phyloP scores from a whole-genome alignment of 208 protist genomes.

The Naegleria gruberi region DNA sequence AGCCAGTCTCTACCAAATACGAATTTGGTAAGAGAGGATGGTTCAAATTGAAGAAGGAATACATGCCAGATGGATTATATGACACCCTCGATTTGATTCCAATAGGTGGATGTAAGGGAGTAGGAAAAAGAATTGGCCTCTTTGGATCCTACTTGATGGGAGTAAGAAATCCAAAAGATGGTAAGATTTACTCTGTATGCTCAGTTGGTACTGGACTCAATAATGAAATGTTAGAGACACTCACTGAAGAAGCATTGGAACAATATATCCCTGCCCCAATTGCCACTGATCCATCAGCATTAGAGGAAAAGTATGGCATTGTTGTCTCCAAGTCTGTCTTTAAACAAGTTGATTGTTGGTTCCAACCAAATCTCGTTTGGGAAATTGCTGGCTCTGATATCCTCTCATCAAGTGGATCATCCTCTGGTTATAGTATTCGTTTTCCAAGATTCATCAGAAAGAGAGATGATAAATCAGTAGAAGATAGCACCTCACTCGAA shows the following conservation, averaged over 20 bases:
- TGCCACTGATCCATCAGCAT: conserved; percentile 60
- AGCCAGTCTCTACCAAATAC: conserved; percentile 87
- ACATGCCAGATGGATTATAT: conserved; percentile 85
- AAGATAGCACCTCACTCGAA: conserved; percentile 75
- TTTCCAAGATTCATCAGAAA: conserved; percentile 96
- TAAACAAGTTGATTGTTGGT: conserved; percentile 89
- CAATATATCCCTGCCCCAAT: conserved; percentile 53
- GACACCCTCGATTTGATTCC: conserved; percentile 98
- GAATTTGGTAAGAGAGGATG: conserved; percentile 90
- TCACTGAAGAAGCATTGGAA: conserved; percentile 47
- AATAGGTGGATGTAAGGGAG: conserved; percentile 94
- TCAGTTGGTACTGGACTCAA: conserved; percentile 95
- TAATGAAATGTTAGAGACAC: conserved; percentile 74
- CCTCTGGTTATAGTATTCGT: conserved; percentile 91
- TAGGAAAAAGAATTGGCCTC: conserved; percentile 92
- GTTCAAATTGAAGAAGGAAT: conserved; percentile 99
- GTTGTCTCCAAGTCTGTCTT: conserved; percentile 1
- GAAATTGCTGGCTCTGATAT: conserved; percentile 97
- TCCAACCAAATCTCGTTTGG: conserved; percentile 90
- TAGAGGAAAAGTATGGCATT: conserved; percentile 22
- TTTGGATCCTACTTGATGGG: conserved; percentile 96
- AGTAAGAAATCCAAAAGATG: conserved; percentile 89
- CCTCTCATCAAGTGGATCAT: conserved; percentile 68
- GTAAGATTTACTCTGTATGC: conserved; percentile 93
- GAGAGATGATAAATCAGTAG: conserved; percentile 91